Evolutionary conservation across 306 rosid genomes (phyloP).

Genomic region (Gynostemma pentaphyllum): DNA sequence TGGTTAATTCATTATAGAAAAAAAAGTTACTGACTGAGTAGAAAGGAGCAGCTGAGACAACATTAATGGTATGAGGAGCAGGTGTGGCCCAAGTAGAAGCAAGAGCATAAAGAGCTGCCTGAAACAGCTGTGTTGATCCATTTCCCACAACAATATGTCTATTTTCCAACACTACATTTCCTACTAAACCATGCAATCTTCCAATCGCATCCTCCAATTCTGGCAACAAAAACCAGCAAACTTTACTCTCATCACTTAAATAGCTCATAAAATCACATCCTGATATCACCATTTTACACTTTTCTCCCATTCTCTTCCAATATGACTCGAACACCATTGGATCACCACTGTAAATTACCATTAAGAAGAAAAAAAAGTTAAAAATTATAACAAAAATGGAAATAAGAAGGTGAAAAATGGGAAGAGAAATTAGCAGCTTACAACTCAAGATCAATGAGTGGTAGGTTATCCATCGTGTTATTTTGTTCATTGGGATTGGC

Average conservation of each 20-base stretch:
- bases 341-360: conserved; percentile 43
- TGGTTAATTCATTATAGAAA: too few species aligned
- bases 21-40: conserved; percentile 56
- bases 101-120: conserved; percentile 56
- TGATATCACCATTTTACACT: conserved; percentile 42
- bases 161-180: conserved; percentile 43
- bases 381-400: background rate
- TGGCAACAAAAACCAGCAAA: conserved; percentile 59
- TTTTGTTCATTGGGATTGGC: background rate
- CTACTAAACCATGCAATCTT: conserved; percentile 43
- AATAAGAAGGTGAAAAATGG: background rate
- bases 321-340: conserved; percentile 29
- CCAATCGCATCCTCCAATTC: conserved; percentile 28
- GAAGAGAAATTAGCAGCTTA: background rate
- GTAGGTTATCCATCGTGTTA: background rate
- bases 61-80: conserved; percentile 27
- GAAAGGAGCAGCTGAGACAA: conserved; percentile 62
- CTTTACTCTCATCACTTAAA: conserved; percentile 15
- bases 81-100: conserved; percentile 24
- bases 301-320: conserved; percentile 47
- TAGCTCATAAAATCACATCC: conserved; percentile 55
- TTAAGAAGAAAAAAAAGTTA: background rate
- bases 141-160: conserved; percentile 51
- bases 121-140: conserved; percentile 66
- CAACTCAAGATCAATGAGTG: background rate